These are phyloP conservation scores for Mortierella sp. DNA, from an alignment of 371 early-diverging fungal genomes.

Conservation along the genomic window DNA sequence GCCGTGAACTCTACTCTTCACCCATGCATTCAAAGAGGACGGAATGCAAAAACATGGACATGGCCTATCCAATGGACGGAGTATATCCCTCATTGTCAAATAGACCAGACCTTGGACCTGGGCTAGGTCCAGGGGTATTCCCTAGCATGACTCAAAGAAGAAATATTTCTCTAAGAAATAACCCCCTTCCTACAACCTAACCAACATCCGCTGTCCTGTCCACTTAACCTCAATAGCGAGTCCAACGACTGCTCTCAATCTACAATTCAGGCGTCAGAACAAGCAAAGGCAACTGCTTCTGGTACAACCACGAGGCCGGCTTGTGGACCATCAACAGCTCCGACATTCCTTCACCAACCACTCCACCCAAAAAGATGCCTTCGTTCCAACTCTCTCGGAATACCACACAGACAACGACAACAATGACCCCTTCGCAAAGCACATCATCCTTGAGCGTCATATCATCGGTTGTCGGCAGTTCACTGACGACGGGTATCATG, in stretches of 20 bases:
- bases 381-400: slow-evolving; percentile 51
- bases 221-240: slow-evolving; percentile 24
- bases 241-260: slow-evolving; percentile 42
- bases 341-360: slow-evolving; percentile 6
- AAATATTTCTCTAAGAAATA: neutral
- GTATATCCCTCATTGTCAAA: no score
- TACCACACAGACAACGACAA: slow-evolving; percentile 41
- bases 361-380: slow-evolving; percentile 30
- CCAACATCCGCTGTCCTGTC: neutral
- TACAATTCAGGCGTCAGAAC: slow-evolving; percentile 32
- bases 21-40: no score
- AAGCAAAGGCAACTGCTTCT: slow-evolving; percentile 43
- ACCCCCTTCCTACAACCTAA: neutral
- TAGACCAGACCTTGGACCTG: no score
- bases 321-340: slow-evolving; percentile 45
- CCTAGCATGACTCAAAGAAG: no score
- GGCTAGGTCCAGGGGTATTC: no score
- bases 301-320: slow-evolving; percentile 29
- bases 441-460: slow-evolving; percentile 48
- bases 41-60: no score
- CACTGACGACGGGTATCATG: slow-evolving; percentile 53
- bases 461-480: slow-evolving; percentile 48
- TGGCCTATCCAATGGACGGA: no score
- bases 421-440: slow-evolving; percentile 48
- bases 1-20: no score